These are phyloP conservation scores for Fusarium sp. DNA, from an alignment of 2,329 filamentous ascomycete species.

Conservation along the genomic window DNA sequence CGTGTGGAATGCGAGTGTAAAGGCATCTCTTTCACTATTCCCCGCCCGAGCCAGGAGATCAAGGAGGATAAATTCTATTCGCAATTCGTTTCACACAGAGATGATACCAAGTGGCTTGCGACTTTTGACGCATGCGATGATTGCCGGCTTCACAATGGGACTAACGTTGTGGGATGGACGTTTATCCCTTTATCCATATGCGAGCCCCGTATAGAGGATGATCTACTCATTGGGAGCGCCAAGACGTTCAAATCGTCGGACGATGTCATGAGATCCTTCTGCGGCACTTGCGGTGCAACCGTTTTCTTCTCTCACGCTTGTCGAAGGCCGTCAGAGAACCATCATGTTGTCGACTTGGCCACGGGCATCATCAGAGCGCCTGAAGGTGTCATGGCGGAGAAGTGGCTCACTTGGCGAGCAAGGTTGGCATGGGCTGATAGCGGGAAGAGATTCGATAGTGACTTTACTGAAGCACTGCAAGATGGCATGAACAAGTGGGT, in stretches of 20 bases:
- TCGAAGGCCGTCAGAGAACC: conserved; percentile 42
- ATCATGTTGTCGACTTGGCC: conserved; percentile 53
- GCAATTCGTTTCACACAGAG: conserved; percentile 48
- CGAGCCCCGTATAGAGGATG: conserved; percentile 48
- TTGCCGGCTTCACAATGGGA: conserved; percentile 54
- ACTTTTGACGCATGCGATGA: conserved; percentile 55
- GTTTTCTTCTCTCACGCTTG: conserved; percentile 48
- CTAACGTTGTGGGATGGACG: conserved; percentile 54
- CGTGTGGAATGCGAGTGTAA: conserved; percentile 57
- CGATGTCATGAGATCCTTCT: conserved; percentile 54
- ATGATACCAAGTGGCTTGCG: conserved; percentile 55
- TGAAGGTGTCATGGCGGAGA: conserved; percentile 54
- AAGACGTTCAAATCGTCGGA: conserved; percentile 53
- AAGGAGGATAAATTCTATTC: conserved; percentile 44
- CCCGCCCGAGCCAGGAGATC: conserved; percentile 48
- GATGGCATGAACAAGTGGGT: conserved; percentile 53
- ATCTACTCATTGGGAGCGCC: conserved; percentile 54
- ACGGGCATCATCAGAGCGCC: conserved; percentile 56
- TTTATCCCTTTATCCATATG: conserved; percentile 51
- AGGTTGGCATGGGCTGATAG: conserved; percentile 46
- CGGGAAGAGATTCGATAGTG: conserved; percentile 50
- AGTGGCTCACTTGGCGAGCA: conserved; percentile 59
- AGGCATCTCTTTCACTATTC: conserved; percentile 57
- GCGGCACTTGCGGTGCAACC: conserved; percentile 57
- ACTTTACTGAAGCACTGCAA: conserved; percentile 48